A percentile compares a stretch with the other conserved stretches of the same genome.
These are phyloP conservation scores for Aspergillus panamensis DNA, from an alignment of 495 filamentous ascomycete species.

Conservation along the genomic window DNA sequence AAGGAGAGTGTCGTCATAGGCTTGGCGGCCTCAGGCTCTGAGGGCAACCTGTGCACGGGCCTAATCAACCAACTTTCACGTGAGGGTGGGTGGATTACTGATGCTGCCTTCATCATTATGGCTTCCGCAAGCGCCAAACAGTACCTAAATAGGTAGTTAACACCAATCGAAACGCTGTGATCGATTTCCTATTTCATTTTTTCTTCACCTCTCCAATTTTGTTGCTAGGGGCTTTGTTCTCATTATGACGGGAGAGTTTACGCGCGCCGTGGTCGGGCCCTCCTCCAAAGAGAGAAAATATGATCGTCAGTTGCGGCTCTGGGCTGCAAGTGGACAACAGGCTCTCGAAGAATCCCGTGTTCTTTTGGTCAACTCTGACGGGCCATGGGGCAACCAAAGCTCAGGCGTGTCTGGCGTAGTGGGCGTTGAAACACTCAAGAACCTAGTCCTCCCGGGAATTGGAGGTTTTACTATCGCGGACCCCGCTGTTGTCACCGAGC, in stretches of 20 bases:
- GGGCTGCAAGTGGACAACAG: slow-evolving; percentile 88
- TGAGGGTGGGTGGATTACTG: not conserved
- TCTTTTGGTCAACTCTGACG: slow-evolving; percentile 73
- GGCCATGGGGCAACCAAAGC: slow-evolving; percentile 34
- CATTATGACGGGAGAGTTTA: slow-evolving; percentile 40
- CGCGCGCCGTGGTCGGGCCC: slow-evolving; percentile 49
- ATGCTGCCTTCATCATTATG: not conserved
- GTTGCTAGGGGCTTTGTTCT: slow-evolving; percentile 5
- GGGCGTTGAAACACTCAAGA: slow-evolving; percentile 93
- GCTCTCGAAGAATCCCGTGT: slow-evolving; percentile 88
- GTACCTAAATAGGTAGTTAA: too few species aligned
- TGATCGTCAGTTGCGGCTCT: slow-evolving; percentile 91
- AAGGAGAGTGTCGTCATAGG: slow-evolving; percentile 17
- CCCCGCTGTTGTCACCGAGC: slow-evolving; percentile 67
- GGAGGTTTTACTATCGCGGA: slow-evolving; percentile 95
- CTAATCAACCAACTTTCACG: not conserved
- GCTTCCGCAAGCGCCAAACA: too few species aligned
- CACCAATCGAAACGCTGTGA: not conserved
- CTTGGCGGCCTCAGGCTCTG: slow-evolving; percentile 7
- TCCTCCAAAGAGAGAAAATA: slow-evolving; percentile 91
- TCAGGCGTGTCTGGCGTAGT: slow-evolving; percentile 66
- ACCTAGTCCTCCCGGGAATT: slow-evolving; percentile 88
- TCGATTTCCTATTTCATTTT: not conserved
- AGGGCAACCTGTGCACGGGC: not conserved
- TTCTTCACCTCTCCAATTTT: not conserved